Percentiles rank a stretch among this genome's conserved stretches.
phyloP scores from a whole-genome alignment of 768 basidiomycete genomes.

The Fomitopsis serialis region DNA sequence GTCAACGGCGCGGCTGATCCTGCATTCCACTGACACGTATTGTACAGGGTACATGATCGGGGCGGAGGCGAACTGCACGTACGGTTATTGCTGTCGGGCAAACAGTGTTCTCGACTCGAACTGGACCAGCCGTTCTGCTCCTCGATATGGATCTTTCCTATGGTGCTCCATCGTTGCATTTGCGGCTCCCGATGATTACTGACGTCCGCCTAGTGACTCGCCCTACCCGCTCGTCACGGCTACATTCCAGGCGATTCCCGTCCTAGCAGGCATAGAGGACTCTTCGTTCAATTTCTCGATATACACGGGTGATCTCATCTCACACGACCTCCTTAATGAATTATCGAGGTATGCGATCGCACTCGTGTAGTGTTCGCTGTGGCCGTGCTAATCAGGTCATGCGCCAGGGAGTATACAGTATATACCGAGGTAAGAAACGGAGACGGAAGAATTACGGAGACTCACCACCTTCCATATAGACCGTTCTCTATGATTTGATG shows the following conservation, averaged over 20 bases:
- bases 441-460: neutral
- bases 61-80: constrained; percentile 70
- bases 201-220: constrained; percentile 40
- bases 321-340: constrained; percentile 46
- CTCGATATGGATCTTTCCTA: constrained; percentile 58
- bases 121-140: constrained; percentile 47
- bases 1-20: constrained; percentile 6
- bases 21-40: neutral
- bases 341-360: constrained; percentile 41
- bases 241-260: constrained; percentile 62
- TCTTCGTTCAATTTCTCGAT: constrained; percentile 60
- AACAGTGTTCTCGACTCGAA: constrained; percentile 9
- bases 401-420: constrained; percentile 44
- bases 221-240: constrained; percentile 44
- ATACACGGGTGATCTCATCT: constrained; percentile 70
- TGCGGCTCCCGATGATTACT: neutral
- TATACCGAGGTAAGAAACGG: constrained; percentile 51
- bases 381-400: neutral
- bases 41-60: constrained; percentile 58
- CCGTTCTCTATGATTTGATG: constrained; percentile 61
- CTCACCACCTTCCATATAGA: constrained; percentile 31
- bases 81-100: constrained; percentile 59
- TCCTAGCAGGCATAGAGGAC: constrained; percentile 51
- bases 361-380: neutral
- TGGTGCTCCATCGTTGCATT: constrained; percentile 31